phyloP scores from a whole-genome alignment of 2,329 filamentous ascomycete species.

The Didymella pinodella region DNA sequence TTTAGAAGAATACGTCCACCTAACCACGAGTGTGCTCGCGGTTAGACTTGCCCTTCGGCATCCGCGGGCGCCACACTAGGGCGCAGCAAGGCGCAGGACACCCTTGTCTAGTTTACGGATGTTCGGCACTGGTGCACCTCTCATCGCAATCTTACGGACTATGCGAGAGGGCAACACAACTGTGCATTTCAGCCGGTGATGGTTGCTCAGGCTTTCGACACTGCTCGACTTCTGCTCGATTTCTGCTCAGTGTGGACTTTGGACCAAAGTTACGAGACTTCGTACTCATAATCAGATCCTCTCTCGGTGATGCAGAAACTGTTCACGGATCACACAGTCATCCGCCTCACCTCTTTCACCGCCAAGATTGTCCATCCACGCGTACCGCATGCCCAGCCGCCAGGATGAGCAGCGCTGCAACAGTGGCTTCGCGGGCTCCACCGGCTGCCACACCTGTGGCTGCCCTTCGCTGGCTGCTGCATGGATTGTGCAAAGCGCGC shows the following conservation, averaged over 20 bases:
- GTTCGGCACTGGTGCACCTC: constrained; percentile 16
- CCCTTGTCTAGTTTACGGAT: constrained; percentile 12
- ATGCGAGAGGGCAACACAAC: no score
- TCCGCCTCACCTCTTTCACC: constrained; percentile 8
- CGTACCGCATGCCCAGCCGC: constrained; percentile 25
- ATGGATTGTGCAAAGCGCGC: not conserved
- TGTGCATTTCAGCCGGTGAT: not conserved
- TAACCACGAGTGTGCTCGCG: not conserved
- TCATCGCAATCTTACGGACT: constrained; percentile 6
- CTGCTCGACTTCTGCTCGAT: no score
- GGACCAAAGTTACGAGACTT: no score
- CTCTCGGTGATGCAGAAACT: not conserved
- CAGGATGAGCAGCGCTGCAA: constrained; percentile 5
- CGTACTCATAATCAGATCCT: not conserved
- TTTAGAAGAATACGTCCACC: not conserved
- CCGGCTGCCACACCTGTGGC: constrained; percentile 16
- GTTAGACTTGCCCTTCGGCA: constrained; percentile 11
- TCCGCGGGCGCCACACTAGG: constrained; percentile 14
- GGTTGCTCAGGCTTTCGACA: no score
- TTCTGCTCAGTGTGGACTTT: no score
- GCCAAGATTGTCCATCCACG: constrained; percentile 21
- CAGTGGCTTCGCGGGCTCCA: constrained; percentile 14
- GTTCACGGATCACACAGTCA: constrained; percentile 4
- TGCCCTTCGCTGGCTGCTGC: not conserved
- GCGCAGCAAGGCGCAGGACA: constrained; percentile 8